Conservation (phyloP, 192 early-diverging fungal genomes). For the Lobulomyces angularis region DNA sequence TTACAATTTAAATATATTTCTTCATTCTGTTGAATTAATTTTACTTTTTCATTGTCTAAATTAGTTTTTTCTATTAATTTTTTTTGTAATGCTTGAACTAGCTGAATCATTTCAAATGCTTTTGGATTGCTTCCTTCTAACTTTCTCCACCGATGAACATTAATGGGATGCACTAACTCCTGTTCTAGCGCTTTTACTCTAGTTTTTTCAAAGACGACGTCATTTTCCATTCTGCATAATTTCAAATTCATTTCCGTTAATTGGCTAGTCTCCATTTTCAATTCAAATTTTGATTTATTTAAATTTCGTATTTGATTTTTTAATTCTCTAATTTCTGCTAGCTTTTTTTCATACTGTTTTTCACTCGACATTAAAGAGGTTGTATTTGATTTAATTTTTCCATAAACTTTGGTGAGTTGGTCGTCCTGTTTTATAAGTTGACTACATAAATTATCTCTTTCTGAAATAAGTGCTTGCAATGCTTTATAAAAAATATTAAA, state of each 20-base stretch:
- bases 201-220: conserved; percentile 26
- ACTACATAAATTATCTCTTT: conserved; percentile 41
- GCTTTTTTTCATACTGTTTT: conserved; percentile 25
- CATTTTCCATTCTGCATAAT: conserved; percentile 23
- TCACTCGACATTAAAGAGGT: conserved; percentile 33
- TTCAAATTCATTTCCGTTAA: conserved; percentile 20
- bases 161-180: conserved; percentile 45
- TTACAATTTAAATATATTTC: conserved; percentile 44
- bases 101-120: conserved; percentile 40
- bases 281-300: conserved; percentile 4
- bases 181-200: conserved; percentile 49
- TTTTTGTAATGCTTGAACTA: conserved; percentile 44
- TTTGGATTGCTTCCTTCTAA: conserved; percentile 49
- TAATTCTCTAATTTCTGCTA: conserved; percentile 15
- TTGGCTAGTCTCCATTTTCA: conserved; percentile 17
- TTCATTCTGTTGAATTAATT: conserved; percentile 36
- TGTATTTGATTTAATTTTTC: conserved; percentile 38
- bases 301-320: conserved; percentile 15
- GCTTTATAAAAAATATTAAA: too few species aligned
- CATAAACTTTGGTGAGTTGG: conserved; percentile 43
- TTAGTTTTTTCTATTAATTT: conserved; percentile 43
- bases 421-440: conserved; percentile 46
- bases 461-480: conserved; percentile 37
- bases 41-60: conserved; percentile 36
- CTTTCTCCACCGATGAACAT: conserved; percentile 53